Base-by-base conservation (phyloP, 192 early-diverging fungal genomes). In the Backusella macrospora region DNA sequence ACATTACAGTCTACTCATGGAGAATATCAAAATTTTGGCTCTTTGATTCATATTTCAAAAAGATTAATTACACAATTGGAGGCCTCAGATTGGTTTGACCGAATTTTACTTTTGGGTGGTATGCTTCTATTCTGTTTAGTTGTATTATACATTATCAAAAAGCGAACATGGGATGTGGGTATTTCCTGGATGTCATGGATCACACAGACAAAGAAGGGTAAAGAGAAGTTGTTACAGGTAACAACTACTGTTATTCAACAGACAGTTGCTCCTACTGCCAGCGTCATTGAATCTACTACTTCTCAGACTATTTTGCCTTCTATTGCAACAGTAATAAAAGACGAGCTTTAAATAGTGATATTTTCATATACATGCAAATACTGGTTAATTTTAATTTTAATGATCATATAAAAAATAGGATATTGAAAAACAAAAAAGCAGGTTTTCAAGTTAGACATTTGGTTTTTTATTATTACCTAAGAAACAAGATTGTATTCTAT, bases 21-120 rank as follows among this genome's bases (percentile, higher is more conserved):
- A 15, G 89, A 91, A 78, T 90, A 91, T 77, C 79, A 80, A 21
- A 86, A 84, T 16, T 84, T 89, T 65, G 77, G 80, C 14, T 80
- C 84, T 2, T 72, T 90, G 7, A 45, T 91, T 2, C 82, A 80
- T 26, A 76, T 84, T 7, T 89, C 89, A 16, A 87, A 88, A 70
- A 78, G 81, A 46, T 39, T 91, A 16, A 86, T 92, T 38, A 85
- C 88, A n/a, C 86, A 89, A 65, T 76, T 92, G 29, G 86, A 90
- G 49, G 81, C 84, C 13, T 86, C 86, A n/a, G 91, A 92, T 46
- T 90, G 88, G 87, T 86, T 85, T 5, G 91, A 92, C 67, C 79
- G 89, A 15, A 70, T 92, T 13, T 70, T 89, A 42, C 81, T 92
- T 12, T 37, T 84, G 3, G 84, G 90, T 68, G 91, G 90, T 3